Evolutionary conservation across 306 rosid species (phyloP).

Genomic region (Malus asiatica): DNA sequence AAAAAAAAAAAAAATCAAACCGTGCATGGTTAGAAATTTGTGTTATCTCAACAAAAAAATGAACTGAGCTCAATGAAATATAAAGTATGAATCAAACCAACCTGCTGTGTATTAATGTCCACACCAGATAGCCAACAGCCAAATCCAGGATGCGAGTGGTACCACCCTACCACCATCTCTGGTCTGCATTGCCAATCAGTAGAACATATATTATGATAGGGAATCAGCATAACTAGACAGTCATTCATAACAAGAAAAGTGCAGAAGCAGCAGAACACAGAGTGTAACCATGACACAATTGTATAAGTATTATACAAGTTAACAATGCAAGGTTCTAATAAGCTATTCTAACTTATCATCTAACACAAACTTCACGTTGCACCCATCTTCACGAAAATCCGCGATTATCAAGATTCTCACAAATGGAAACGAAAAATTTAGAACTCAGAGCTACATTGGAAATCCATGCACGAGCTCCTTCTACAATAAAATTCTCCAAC

Average conservation of each 20-base stretch:
- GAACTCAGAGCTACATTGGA: not conserved
- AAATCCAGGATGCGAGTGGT: constrained; percentile 97
- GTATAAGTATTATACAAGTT: not conserved
- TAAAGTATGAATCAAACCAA: constrained; percentile 5
- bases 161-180: constrained; percentile 99
- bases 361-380: not conserved
- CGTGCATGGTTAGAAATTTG: not conserved
- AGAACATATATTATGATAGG: not conserved
- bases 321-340: not conserved
- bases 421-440: not conserved
- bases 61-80: not conserved
- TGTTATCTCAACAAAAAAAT: not conserved
- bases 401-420: not conserved
- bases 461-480: not conserved
- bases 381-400: not conserved
- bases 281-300: not conserved
- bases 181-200: constrained; percentile 45
- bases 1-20: too few relatives aligned
- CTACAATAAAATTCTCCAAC: not conserved
- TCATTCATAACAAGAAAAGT: not conserved
- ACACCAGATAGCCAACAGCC: constrained; percentile 99
- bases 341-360: not conserved
- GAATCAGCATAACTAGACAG: not conserved
- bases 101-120: constrained; percentile 97
- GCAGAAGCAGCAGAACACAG: too few relatives aligned